A percentile compares a stretch with the other conserved stretches of the same genome.
These are phyloP conservation scores for Citrullus colocynthis DNA, from an alignment of 306 rosid genomes.

Conservation along the genomic window DNA sequence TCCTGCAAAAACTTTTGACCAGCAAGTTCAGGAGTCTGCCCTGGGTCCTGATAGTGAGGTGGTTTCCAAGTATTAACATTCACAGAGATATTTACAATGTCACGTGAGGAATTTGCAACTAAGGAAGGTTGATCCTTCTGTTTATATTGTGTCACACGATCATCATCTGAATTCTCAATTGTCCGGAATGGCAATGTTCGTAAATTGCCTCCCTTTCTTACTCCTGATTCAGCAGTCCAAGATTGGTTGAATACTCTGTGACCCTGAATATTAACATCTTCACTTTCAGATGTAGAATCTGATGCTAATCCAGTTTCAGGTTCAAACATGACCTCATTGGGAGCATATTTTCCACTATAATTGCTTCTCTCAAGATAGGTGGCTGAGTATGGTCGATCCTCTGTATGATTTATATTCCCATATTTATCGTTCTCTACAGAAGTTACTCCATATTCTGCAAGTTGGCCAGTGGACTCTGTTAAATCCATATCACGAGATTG, in stretches of 20 bases:
- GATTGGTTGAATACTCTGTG: constrained; percentile 31
- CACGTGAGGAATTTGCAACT: constrained; percentile 37
- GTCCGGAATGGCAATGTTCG: constrained; percentile 32
- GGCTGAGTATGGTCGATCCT: constrained; percentile 23
- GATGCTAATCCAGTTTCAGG: constrained; percentile 43
- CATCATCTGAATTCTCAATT: constrained; percentile 30
- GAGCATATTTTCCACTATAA: constrained; percentile 28
- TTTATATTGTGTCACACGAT: constrained; percentile 21
- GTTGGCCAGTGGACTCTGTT: constrained; percentile 23
- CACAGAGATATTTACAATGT: constrained; percentile 47
- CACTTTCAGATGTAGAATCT: constrained; percentile 58
- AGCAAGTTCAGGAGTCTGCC: constrained; percentile 33
- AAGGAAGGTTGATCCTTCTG: constrained; percentile 35
- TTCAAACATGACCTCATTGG: constrained; percentile 26
- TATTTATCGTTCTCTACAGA: constrained; percentile 18
- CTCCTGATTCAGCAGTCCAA: constrained; percentile 37
- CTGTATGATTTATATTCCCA: constrained; percentile 32
- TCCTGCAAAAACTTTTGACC: constrained; percentile 26
- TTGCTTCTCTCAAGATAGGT: constrained; percentile 23
- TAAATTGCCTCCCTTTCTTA: constrained; percentile 34
- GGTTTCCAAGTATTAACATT: constrained; percentile 71
- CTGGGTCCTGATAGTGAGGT: constrained; percentile 40
- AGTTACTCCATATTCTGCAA: constrained; percentile 19
- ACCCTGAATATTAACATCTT: constrained; percentile 34
- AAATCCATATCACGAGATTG: constrained; percentile 26